Percentiles rank a stretch among this genome's conserved stretches.
These are phyloP conservation scores for Triangularia verruculosa DNA, from an alignment of 2,329 filamentous ascomycete genomes.

Conservation along the genomic window DNA sequence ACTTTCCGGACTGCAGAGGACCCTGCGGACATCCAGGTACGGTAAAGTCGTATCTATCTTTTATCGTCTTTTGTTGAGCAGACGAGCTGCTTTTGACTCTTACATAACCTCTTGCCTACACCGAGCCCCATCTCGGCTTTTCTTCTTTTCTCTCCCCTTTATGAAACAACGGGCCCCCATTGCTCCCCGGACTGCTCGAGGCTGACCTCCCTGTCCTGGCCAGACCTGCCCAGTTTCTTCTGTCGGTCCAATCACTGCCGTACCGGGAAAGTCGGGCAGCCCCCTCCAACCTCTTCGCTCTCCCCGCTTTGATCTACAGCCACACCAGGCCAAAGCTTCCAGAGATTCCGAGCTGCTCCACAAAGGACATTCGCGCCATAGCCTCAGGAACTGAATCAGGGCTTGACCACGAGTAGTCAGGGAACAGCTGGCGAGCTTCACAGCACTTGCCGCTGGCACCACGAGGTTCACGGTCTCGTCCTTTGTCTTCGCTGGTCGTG, in stretches of 20 bases:
- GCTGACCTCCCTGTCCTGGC: not conserved
- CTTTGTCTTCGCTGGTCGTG: not conserved
- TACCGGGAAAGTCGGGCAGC: not conserved
- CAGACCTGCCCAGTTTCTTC: not conserved
- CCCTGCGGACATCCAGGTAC: not conserved
- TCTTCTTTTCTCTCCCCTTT: not conserved
- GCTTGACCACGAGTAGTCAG: not conserved
- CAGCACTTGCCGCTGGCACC: not conserved
- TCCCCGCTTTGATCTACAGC: slow-evolving; percentile 16
- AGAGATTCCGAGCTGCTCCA: not conserved
- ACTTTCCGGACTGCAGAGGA: not conserved
- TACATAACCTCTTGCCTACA: not conserved
- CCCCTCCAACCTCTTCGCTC: not conserved
- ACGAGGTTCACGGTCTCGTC: not conserved
- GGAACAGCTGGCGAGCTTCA: not conserved
- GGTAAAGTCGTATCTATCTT: not conserved
- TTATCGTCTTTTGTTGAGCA: not conserved
- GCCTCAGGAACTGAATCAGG: slow-evolving; percentile 1
- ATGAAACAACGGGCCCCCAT: not conserved
- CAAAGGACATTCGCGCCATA: not conserved
- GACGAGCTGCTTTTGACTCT: not conserved
- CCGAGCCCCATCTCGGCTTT: not conserved
- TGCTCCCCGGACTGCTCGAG: not conserved
- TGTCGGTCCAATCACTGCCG: not conserved
- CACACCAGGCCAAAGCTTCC: not conserved